Evolutionary conservation across 352 stramenopile species (phyloP).

Genomic region (Phytophthora cryptogea): DNA sequence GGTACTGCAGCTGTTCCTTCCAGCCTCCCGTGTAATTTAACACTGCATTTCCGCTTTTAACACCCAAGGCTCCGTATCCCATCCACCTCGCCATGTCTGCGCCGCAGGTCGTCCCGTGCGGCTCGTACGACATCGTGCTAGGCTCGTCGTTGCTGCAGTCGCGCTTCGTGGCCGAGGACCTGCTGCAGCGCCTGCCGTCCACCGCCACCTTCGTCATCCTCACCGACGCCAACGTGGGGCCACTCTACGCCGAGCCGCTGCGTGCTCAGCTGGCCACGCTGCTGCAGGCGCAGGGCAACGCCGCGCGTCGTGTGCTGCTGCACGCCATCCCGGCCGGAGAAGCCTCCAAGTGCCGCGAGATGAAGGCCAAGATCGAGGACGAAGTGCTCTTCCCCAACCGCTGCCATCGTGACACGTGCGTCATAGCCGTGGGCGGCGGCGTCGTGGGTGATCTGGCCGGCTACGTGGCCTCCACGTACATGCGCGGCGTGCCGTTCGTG

Average conservation of each 20-base stretch:
- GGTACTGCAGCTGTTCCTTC: no score
- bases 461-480: conserved; percentile 98
- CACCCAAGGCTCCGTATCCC: neutral
- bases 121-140: conserved; percentile 83
- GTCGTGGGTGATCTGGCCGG: conserved; percentile 98
- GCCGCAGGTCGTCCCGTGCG: conserved; percentile 66
- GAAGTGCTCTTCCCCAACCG: conserved; percentile 80
- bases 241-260: conserved; percentile 74
- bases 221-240: conserved; percentile 75
- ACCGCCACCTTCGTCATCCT: conserved; percentile 85
- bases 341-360: conserved; percentile 75
- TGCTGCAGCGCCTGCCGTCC: conserved; percentile 52
- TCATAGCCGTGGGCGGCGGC: conserved; percentile 93
- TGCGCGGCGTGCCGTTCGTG: conserved; percentile 89
- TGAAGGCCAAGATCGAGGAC: conserved; percentile 84
- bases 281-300: conserved; percentile 29
- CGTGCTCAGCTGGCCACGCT: conserved; percentile 49
- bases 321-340: conserved; percentile 72
- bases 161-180: conserved; percentile 65
- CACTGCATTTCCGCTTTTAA: neutral
- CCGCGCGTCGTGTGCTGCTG: conserved; percentile 61
- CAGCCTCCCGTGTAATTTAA: no score
- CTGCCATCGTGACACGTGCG: conserved; percentile 82
- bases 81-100: conserved; percentile 8
- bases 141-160: conserved; percentile 68